These are phyloP conservation scores for Colletotrichum agaves DNA, from an alignment of 2,329 filamentous ascomycete species.

Conservation along the genomic window DNA sequence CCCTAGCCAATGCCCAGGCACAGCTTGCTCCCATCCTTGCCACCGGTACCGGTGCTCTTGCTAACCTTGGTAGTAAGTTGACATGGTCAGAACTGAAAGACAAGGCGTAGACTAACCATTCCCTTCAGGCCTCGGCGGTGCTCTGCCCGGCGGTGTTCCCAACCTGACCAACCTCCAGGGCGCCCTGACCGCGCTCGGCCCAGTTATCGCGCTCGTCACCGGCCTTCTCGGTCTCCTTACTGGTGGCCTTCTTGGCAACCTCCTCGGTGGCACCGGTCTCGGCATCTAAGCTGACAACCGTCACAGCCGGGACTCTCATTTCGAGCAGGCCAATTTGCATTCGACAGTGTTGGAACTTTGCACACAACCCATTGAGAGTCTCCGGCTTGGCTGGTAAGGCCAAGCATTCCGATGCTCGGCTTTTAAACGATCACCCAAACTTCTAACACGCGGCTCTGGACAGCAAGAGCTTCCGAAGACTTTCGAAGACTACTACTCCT, in stretches of 20 bases:
- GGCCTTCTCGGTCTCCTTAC: not conserved
- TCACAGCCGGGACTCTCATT: slow-evolving; percentile 18
- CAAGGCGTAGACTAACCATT: not conserved
- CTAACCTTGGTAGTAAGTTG: slow-evolving; percentile 10
- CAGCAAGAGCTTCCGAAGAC: slow-evolving; percentile 13
- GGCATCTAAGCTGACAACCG: slow-evolving; percentile 8
- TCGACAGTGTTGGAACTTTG: slow-evolving; percentile 21
- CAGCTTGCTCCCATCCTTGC: not conserved
- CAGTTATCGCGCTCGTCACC: not conserved
- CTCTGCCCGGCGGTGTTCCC: not conserved
- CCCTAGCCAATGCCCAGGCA: not conserved
- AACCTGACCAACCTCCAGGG: not conserved
- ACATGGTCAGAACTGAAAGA: not conserved
- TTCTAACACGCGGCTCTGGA: slow-evolving; percentile 6
- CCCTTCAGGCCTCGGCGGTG: not conserved
- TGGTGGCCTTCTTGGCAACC: not conserved
- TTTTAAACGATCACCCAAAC: not conserved
- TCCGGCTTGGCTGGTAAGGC: not conserved
- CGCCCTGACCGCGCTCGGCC: not conserved
- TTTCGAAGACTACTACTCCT: slow-evolving; percentile 15
- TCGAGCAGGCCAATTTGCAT: slow-evolving; percentile 23
- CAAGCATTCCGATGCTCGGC: not conserved
- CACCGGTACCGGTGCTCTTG: not conserved
- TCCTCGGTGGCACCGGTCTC: not conserved
- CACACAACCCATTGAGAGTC: slow-evolving; percentile 21